A percentile compares a stretch with the other conserved stretches of the same genome.
These are phyloP conservation scores for Cephaloascus fragrans DNA, from an alignment of 805 yeast genomes.

Conservation along the genomic window DNA sequence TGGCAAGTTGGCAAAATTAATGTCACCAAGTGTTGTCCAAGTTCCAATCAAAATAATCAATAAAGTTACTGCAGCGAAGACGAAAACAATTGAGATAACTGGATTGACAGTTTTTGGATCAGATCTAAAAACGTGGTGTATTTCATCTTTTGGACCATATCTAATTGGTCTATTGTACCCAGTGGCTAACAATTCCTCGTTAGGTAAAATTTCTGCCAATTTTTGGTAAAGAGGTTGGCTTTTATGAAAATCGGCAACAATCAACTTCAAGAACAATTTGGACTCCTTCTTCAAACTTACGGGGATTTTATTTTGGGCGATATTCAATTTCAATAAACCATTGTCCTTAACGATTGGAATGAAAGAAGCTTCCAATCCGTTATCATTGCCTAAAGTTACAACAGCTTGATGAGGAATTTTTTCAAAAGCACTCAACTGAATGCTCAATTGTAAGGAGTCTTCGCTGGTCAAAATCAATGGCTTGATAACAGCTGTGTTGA, in stretches of 20 bases:
- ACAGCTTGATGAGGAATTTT: constrained; percentile 22
- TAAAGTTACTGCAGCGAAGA: constrained; percentile 29
- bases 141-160: constrained; percentile 47
- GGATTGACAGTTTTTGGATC: constrained; percentile 45
- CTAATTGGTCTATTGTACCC: constrained; percentile 18
- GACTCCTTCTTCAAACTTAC: constrained; percentile 23
- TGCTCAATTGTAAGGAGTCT: constrained; percentile 19
- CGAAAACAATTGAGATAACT: constrained; percentile 41
- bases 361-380: constrained; percentile 20
- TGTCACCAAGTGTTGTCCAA: constrained; percentile 21
- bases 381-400: constrained; percentile 15
- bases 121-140: constrained; percentile 48
- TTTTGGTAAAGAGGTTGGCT: constrained; percentile 7
- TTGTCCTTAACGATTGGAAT: constrained; percentile 18
- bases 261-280: constrained; percentile 17
- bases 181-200: constrained; percentile 14
- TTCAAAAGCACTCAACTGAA: constrained; percentile 12
- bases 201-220: constrained; percentile 22
- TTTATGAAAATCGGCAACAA: constrained; percentile 17
- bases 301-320: constrained; percentile 21
- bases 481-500: constrained; percentile 19
- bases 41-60: constrained; percentile 30
- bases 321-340: constrained; percentile 12
- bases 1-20: constrained; percentile 13
- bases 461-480: constrained; percentile 18